phyloP scores from a whole-genome alignment of 495 filamentous ascomycete genomes.

The Podospora comata region DNA sequence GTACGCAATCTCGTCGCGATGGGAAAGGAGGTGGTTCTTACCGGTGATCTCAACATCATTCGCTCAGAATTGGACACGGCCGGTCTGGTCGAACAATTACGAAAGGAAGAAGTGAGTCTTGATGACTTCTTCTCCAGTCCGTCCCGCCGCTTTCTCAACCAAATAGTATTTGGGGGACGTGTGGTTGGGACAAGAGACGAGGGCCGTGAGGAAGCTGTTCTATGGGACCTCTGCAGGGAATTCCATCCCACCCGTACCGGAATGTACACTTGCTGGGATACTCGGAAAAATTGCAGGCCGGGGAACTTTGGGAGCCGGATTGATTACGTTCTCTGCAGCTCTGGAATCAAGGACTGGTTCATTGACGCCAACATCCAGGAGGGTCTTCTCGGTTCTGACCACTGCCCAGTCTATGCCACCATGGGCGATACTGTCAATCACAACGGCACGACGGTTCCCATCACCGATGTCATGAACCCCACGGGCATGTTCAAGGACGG shows the following conservation, averaged over 20 bases:
- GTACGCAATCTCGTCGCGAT: slow-evolving; percentile 77
- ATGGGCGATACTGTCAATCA: slow-evolving; percentile 46
- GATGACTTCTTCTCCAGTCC: slow-evolving; percentile 63
- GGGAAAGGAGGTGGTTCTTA: slow-evolving; percentile 78
- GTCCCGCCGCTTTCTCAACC: slow-evolving; percentile 80
- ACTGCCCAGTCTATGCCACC: slow-evolving; percentile 76
- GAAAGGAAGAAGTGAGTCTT: slow-evolving; percentile 53
- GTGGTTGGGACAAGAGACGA: slow-evolving; percentile 68
- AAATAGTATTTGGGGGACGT: slow-evolving; percentile 68
- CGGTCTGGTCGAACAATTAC: slow-evolving; percentile 61
- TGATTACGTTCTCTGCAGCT: slow-evolving; percentile 85
- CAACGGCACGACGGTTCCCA: slow-evolving; percentile 49
- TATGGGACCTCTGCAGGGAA: slow-evolving; percentile 82
- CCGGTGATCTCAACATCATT: slow-evolving; percentile 89
- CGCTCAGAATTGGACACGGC: slow-evolving; percentile 71
- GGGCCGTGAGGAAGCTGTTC: slow-evolving; percentile 67
- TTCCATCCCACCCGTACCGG: slow-evolving; percentile 76
- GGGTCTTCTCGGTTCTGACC: slow-evolving; percentile 91
- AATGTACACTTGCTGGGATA: slow-evolving; percentile 90
- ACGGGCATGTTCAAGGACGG: slow-evolving; percentile 70
- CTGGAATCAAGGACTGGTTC: slow-evolving; percentile 81
- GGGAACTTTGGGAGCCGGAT: slow-evolving; percentile 90
- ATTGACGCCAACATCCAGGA: slow-evolving; percentile 89
- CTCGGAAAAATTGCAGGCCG: slow-evolving; percentile 61
- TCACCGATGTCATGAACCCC: slow-evolving; percentile 79